Evolutionary conservation across 2,329 filamentous ascomycete genomes (phyloP).

Genomic region (Fusarium tupiense): DNA sequence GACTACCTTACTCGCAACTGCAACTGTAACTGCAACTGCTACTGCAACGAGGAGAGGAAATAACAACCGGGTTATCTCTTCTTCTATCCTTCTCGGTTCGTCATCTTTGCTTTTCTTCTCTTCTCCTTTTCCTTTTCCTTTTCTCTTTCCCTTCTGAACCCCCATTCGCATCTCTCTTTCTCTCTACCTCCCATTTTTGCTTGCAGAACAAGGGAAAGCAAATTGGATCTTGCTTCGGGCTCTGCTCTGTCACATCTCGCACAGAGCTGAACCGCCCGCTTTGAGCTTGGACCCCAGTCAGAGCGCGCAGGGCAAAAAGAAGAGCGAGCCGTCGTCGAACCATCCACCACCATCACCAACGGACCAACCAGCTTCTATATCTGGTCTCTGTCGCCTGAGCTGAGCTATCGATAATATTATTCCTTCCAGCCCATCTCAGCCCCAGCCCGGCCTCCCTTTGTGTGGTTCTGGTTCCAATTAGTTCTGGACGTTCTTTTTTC

Average conservation of each 20-base stretch:
- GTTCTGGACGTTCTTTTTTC: constrained; percentile 11
- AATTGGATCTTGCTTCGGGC: constrained; percentile 2
- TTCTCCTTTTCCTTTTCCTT: background rate
- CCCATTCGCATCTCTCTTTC: background rate
- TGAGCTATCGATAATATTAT: constrained; percentile 20
- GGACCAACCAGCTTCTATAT: constrained; percentile 23
- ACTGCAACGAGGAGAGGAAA: constrained; percentile 17
- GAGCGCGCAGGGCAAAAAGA: constrained; percentile 26
- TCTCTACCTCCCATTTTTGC: background rate
- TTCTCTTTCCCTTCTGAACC: background rate
- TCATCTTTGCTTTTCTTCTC: background rate
- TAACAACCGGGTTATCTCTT: constrained; percentile 21
- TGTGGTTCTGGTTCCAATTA: background rate
- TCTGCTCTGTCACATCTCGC: constrained; percentile 31
- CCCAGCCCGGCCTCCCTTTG: constrained; percentile 10
- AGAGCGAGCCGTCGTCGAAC: constrained; percentile 23
- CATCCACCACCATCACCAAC: constrained; percentile 19
- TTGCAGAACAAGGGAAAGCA: constrained; percentile 1
- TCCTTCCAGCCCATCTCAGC: constrained; percentile 5
- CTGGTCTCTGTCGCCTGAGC: constrained; percentile 17
- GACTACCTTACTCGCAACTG: background rate
- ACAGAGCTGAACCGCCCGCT: constrained; percentile 35
- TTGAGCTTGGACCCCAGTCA: constrained; percentile 35
- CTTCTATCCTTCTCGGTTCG: constrained; percentile 9
- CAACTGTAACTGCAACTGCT: background rate